Conservation (phyloP, 495 filamentous ascomycete species). For the Trichocladium antarcticum region DNA sequence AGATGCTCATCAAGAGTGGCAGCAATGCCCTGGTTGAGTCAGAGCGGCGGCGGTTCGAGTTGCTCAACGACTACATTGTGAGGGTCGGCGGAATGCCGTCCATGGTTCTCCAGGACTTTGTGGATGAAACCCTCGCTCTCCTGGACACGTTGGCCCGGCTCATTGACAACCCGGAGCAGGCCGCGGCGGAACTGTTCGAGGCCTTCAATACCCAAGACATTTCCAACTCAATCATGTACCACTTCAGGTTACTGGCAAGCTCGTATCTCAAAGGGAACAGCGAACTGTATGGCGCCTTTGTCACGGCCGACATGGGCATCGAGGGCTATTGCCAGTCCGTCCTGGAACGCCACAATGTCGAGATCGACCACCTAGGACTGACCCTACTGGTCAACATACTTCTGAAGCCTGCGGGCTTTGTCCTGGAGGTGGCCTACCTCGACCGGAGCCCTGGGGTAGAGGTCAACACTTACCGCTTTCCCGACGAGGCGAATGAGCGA, state of each 20-base stretch:
- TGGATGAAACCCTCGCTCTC: constrained; percentile 58
- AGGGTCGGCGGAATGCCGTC: constrained; percentile 54
- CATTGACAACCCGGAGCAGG: constrained; percentile 45
- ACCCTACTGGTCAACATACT: constrained; percentile 66
- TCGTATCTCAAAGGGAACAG: constrained; percentile 73
- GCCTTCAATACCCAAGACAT: constrained; percentile 61
- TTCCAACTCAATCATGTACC: constrained; percentile 61
- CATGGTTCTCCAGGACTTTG: constrained; percentile 72
- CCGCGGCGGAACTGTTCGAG: constrained; percentile 49
- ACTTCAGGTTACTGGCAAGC: constrained; percentile 64
- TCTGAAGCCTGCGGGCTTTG: constrained; percentile 66
- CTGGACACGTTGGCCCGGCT: constrained; percentile 48
- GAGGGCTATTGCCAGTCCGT: constrained; percentile 57
- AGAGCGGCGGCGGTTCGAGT: constrained; percentile 60
- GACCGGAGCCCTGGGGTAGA: constrained; percentile 73
- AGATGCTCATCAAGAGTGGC: constrained; percentile 58
- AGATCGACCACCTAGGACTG: constrained; percentile 84
- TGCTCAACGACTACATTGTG: constrained; percentile 55
- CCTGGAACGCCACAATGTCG: constrained; percentile 63
- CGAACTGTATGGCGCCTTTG: constrained; percentile 57
- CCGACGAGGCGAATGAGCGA: constrained; percentile 43
- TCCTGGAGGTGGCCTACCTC: constrained; percentile 80
- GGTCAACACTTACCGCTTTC: constrained; percentile 67
- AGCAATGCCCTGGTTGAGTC: constrained; percentile 52
- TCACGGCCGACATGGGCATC: constrained; percentile 44